Evolutionary conservation across 2,329 filamentous ascomycete species (phyloP).

Genomic region (Colletotrichum lini): DNA sequence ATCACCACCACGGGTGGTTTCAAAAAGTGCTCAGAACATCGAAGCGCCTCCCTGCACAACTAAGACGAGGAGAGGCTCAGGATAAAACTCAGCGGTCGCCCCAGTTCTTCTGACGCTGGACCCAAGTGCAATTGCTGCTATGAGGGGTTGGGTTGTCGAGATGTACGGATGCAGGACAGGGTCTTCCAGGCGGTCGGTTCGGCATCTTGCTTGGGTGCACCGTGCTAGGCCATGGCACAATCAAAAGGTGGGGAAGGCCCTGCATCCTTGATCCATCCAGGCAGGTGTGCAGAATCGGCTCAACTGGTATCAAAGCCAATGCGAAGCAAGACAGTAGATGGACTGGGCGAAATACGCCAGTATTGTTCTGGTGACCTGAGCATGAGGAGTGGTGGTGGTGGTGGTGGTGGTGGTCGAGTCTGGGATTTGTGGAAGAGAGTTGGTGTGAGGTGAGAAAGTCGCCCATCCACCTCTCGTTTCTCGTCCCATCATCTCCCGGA

Average conservation of each 20-base stretch:
- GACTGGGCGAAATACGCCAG: not conserved
- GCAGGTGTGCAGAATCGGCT: constrained; percentile 29
- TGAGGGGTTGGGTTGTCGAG: not conserved
- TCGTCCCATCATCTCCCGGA: constrained; percentile 40
- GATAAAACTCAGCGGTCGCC: not conserved
- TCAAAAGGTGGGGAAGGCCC: constrained; percentile 23
- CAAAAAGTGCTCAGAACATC: constrained; percentile 20
- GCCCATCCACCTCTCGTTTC: constrained; percentile 30
- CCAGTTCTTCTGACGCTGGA: not conserved
- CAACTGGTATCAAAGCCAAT: constrained; percentile 28
- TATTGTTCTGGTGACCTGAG: not conserved
- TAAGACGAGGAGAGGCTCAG: not conserved
- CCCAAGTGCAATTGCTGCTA: not conserved
- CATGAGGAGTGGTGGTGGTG: not conserved
- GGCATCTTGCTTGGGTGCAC: constrained; percentile 32
- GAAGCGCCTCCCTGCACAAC: not conserved
- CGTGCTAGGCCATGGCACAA: constrained; percentile 26
- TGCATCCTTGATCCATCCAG: constrained; percentile 17
- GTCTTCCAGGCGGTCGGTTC: constrained; percentile 16
- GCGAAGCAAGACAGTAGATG: constrained; percentile 15
- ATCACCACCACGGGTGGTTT: constrained; percentile 22
- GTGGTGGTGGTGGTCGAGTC: not conserved
- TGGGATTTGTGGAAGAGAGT: not conserved
- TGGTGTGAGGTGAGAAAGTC: not conserved
- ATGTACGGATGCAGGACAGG: not conserved